Evolutionary conservation across 805 yeast species (phyloP).

Genomic region (Starmera dryadoides): DNA sequence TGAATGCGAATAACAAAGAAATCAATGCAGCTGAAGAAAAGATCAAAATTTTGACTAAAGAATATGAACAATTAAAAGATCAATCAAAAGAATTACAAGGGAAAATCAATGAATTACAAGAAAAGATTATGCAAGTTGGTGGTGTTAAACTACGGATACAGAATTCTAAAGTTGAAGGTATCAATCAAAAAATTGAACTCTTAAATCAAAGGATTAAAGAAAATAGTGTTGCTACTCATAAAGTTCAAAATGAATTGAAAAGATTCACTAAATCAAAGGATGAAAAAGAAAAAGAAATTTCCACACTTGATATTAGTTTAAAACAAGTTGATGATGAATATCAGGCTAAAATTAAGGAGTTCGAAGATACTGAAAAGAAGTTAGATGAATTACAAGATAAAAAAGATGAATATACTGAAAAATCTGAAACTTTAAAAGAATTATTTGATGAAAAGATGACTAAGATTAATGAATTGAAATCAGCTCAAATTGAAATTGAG

Average conservation of each 20-base stretch:
- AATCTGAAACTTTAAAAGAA: conserved; percentile 34
- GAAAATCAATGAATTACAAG: conserved; percentile 56
- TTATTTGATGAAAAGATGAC: conserved; percentile 31
- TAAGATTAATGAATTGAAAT: conserved; percentile 48
- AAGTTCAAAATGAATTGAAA: conserved; percentile 55
- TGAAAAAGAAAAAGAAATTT: conserved; percentile 41
- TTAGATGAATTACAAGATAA: conserved; percentile 21
- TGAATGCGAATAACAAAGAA: conserved; percentile 25
- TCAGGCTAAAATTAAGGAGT: conserved; percentile 17
- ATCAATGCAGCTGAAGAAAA: conserved; percentile 28
- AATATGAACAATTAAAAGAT: conserved; percentile 37
- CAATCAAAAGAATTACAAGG: conserved; percentile 50
- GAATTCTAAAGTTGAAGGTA: conserved; percentile 73
- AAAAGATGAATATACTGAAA: conserved; percentile 32
- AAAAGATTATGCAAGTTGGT: conserved; percentile 82
- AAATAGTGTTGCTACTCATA: conserved; percentile 49
- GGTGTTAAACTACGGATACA: conserved; percentile 80
- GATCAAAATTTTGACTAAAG: conserved; percentile 27
- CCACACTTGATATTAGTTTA: conserved; percentile 25
- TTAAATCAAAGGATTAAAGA: conserved; percentile 47
- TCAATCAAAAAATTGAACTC: conserved; percentile 58
- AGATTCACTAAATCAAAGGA: conserved; percentile 42
- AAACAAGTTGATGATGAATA: conserved; percentile 23
- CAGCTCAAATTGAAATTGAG: conserved; percentile 59
- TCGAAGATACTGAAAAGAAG: conserved; percentile 26